These are phyloP conservation scores for Pezizomycotina sp. DNA, from an alignment of 2,329 filamentous ascomycete species.

Conservation along the genomic window DNA sequence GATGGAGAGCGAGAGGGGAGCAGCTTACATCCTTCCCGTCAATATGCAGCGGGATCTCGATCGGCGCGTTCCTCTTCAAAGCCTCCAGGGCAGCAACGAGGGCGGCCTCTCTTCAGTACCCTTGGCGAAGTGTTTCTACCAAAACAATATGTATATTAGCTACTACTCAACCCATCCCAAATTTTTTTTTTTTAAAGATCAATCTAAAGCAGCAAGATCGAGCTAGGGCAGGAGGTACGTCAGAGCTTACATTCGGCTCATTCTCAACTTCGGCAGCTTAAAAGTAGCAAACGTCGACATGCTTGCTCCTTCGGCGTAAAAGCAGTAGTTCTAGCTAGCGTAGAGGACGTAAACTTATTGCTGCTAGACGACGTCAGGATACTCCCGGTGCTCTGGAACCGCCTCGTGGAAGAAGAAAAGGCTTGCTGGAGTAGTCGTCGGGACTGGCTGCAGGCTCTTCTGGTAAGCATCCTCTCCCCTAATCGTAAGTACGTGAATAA, in stretches of 20 bases:
- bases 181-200: neutral
- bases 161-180: conserved; percentile 4
- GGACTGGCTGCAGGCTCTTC: too few species aligned
- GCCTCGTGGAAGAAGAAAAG: too few species aligned
- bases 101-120: conserved; percentile 60
- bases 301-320: too few species aligned
- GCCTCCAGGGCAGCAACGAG: conserved; percentile 57
- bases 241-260: conserved; percentile 84
- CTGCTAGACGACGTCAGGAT: too few species aligned
- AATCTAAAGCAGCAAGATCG: neutral
- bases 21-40: conserved; percentile 57
- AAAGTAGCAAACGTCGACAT: conserved; percentile 58
- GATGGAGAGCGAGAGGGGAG: conserved; percentile 1
- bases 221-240: too few species aligned
- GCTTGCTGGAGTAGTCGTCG: too few species aligned
- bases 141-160: conserved; percentile 1
- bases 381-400: too few species aligned
- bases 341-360: too few species aligned
- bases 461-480: too few species aligned
- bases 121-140: conserved; percentile 73
- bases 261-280: conserved; percentile 74
- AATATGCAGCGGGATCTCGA: conserved; percentile 69
- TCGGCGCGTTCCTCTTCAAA: conserved; percentile 49
- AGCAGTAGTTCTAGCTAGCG: too few species aligned
- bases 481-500: too few species aligned